These are phyloP conservation scores for Cavenderia fasciculata DNA, from an alignment of 78 protist genomes.

Conservation along the genomic window DNA sequence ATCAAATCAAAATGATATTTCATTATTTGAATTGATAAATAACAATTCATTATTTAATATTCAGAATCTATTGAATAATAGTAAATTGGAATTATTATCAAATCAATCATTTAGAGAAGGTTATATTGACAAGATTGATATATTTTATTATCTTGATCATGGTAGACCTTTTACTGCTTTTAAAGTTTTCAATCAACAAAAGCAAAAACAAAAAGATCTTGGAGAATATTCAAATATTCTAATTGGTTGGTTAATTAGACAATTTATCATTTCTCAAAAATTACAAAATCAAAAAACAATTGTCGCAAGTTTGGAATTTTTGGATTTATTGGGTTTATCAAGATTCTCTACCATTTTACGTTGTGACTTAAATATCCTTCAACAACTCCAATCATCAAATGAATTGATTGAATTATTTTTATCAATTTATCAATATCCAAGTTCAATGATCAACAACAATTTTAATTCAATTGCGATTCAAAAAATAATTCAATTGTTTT, in stretches of 20 bases:
- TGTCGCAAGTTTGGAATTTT: no score
- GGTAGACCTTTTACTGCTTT: constrained; percentile 55
- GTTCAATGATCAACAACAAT: no score
- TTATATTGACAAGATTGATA: constrained; percentile 40
- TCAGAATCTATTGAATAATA: constrained; percentile 6
- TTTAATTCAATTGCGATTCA: no score
- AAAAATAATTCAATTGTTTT: constrained; percentile 25
- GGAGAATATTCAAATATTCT: constrained; percentile 1
- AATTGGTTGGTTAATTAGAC: constrained; percentile 62
- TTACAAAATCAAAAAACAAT: no score
- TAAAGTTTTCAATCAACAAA: not conserved
- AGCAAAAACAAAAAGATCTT: no score
- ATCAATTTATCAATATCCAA: constrained; percentile 38
- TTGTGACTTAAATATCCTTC: no score
- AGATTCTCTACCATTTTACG: no score
- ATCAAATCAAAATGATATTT: constrained; percentile 15
- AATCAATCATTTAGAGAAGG: constrained; percentile 53
- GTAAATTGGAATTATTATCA: constrained; percentile 1
- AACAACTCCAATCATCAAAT: no score
- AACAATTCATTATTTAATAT: constrained; percentile 16
- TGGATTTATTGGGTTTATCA: no score
- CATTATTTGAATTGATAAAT: constrained; percentile 43
- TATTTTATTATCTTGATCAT: constrained; percentile 56
- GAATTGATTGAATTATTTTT: constrained; percentile 26
- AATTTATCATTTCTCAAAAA: no score